These are phyloP conservation scores for Sclerotiophoma versabilis DNA, from an alignment of 2,329 filamentous ascomycete species.

Conservation along the genomic window DNA sequence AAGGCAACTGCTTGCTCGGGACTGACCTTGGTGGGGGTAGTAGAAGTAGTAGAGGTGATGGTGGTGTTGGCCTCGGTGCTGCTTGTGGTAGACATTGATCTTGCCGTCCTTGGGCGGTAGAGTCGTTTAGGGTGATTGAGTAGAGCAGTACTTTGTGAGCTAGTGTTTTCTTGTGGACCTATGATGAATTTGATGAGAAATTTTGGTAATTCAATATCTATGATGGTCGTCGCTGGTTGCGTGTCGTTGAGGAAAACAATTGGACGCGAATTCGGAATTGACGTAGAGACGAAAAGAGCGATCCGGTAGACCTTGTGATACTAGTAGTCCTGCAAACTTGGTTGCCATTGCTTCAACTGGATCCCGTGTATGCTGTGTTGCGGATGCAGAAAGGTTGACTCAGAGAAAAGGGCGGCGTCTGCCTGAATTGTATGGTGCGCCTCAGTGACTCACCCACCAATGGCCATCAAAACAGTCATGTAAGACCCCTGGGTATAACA, in stretches of 20 bases:
- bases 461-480: too few relatives aligned
- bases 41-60: not conserved
- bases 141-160: not conserved
- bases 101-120: not conserved
- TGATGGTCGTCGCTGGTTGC: not conserved
- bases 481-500: not conserved
- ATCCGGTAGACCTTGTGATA: not conserved
- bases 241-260: not conserved
- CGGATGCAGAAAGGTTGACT: not conserved
- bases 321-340: not conserved
- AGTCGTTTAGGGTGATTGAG: not conserved
- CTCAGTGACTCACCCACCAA: conserved; percentile 9
- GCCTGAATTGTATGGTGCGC: not conserved
- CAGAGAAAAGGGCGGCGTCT: conserved; percentile 14
- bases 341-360: not conserved
- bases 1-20: conserved; percentile 77
- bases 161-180: not conserved
- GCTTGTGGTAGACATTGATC: conserved; percentile 7
- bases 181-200: not conserved
- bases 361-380: not conserved
- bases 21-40: conserved; percentile 11
- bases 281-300: not conserved
- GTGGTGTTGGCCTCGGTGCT: not conserved
- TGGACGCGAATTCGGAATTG: not conserved
- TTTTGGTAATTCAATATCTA: not conserved